Conservation (phyloP, 345 rosid species). For the Murraya koenigii region DNA sequence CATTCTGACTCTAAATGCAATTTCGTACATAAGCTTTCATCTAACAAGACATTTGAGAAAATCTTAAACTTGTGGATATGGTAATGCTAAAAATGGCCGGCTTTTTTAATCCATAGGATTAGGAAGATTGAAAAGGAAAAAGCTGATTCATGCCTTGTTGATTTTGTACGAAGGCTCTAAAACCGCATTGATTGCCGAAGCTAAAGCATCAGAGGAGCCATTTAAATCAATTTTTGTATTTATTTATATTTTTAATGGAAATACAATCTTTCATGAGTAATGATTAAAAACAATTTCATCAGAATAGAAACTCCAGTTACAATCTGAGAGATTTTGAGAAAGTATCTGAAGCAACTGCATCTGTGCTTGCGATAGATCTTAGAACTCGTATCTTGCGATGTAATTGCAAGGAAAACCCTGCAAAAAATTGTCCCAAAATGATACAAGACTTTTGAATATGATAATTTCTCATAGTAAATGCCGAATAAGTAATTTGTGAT, state of each 20-base stretch:
- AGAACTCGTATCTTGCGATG: not conserved
- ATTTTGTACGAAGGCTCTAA: not conserved
- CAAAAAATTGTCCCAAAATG: not conserved
- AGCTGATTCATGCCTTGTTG: not conserved
- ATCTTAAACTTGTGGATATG: not conserved
- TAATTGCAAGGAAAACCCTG: not conserved
- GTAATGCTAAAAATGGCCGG: not conserved
- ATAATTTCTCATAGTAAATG: not conserved
- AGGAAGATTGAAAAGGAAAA: not conserved
- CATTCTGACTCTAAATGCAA: not conserved
- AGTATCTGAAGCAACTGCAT: not conserved
- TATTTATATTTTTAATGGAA: not conserved
- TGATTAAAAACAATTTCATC: not conserved
- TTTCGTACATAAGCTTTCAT: not conserved
- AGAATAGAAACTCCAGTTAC: not conserved
- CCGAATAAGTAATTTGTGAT: not conserved
- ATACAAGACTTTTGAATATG: not conserved
- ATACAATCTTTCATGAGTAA: too few species aligned
- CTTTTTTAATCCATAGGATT: not conserved
- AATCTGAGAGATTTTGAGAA: not conserved
- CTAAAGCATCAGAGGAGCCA: not conserved
- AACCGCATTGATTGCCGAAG: not conserved
- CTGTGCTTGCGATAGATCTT: not conserved
- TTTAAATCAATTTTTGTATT: not conserved
- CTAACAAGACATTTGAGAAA: not conserved